A percentile compares a stretch with the other conserved stretches of the same genome.
Evolutionary conservation across 495 filamentous ascomycete genomes (phyloP).

Genomic region (Penicillium daleae): DNA sequence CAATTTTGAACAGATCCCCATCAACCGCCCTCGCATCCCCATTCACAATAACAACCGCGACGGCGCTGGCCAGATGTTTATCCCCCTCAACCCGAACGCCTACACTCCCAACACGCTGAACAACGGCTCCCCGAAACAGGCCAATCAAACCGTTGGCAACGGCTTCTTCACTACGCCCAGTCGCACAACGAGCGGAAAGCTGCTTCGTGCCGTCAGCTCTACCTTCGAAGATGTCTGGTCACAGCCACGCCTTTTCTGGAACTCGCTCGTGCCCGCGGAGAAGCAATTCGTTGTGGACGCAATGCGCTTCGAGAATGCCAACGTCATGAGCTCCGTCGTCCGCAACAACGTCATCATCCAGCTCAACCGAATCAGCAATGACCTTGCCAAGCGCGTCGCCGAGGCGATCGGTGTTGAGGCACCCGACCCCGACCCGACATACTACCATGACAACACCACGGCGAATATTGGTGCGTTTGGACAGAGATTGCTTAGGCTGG

Average conservation of each 20-base stretch:
- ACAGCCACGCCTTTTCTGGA: slow-evolving; percentile 76
- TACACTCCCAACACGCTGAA: slow-evolving; percentile 73
- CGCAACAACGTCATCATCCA: slow-evolving; percentile 65
- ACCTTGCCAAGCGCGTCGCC: slow-evolving; percentile 69
- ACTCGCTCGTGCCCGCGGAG: slow-evolving; percentile 70
- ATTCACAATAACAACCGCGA: slow-evolving; percentile 76
- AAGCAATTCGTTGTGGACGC: slow-evolving; percentile 80
- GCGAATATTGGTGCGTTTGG: slow-evolving; percentile 63
- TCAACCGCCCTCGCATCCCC: slow-evolving; percentile 64
- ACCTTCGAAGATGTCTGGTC: slow-evolving; percentile 78
- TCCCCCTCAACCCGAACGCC: slow-evolving; percentile 52
- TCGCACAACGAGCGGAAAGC: slow-evolving; percentile 55
- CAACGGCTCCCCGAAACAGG: slow-evolving; percentile 65
- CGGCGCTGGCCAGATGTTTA: slow-evolving; percentile 52
- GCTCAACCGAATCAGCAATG: slow-evolving; percentile 71
- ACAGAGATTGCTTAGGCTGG: slow-evolving; percentile 59
- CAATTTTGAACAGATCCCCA: slow-evolving; percentile 77
- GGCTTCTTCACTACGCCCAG: slow-evolving; percentile 76
- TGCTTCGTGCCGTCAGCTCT: slow-evolving; percentile 61
- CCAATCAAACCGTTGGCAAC: slow-evolving; percentile 67
- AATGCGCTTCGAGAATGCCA: slow-evolving; percentile 72
- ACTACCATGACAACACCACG: slow-evolving; percentile 74
- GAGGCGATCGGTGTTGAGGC: slow-evolving; percentile 59
- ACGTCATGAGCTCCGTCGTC: slow-evolving; percentile 59
- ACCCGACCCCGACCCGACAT: slow-evolving; percentile 62